Percentiles rank a stretch among this genome's conserved stretches.
Conservation (phyloP, 2,329 filamentous ascomycete species). For the Rosellinia necatrix region DNA sequence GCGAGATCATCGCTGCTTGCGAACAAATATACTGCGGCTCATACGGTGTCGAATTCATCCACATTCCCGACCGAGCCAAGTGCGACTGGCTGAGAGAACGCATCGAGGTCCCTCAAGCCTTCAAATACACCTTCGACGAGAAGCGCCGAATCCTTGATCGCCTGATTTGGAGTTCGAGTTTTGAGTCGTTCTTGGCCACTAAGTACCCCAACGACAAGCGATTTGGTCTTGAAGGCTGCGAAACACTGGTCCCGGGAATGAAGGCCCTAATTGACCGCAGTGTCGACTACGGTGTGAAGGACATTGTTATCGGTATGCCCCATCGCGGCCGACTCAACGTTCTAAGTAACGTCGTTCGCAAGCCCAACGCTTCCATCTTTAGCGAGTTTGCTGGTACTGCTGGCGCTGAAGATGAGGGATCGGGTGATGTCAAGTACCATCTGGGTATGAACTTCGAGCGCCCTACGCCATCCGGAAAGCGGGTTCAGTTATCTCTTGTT, state of each 20-base stretch:
- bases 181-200: slow-evolving; percentile 91
- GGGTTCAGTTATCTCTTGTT: slow-evolving; percentile 97
- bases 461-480: slow-evolving; percentile 96
- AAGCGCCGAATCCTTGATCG: slow-evolving; percentile 97
- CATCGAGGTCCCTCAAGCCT: slow-evolving; percentile 89
- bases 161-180: slow-evolving; percentile 97
- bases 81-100: slow-evolving; percentile 98
- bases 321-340: slow-evolving; percentile 98
- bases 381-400: slow-evolving; percentile 92
- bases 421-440: slow-evolving; percentile 99
- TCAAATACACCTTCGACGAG: slow-evolving; percentile 97
- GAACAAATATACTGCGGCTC: slow-evolving; percentile 96
- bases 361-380: slow-evolving; percentile 99
- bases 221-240: slow-evolving; percentile 96
- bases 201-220: slow-evolving; percentile 99
- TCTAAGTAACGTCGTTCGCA: slow-evolving; percentile 96
- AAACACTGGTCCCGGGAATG: slow-evolving; percentile 97
- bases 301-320: slow-evolving; percentile 99
- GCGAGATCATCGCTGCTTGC: slow-evolving; percentile 91
- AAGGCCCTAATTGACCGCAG: slow-evolving; percentile 98
- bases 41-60: slow-evolving; percentile 98
- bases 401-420: slow-evolving; percentile 91
- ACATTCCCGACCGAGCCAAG: slow-evolving; percentile 95
- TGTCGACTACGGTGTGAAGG: slow-evolving; percentile 97
- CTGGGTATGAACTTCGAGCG: slow-evolving; percentile 99